Base-by-base conservation (phyloP, 1,284 basidiomycete genomes). In the Jaminaea rosea region DNA sequence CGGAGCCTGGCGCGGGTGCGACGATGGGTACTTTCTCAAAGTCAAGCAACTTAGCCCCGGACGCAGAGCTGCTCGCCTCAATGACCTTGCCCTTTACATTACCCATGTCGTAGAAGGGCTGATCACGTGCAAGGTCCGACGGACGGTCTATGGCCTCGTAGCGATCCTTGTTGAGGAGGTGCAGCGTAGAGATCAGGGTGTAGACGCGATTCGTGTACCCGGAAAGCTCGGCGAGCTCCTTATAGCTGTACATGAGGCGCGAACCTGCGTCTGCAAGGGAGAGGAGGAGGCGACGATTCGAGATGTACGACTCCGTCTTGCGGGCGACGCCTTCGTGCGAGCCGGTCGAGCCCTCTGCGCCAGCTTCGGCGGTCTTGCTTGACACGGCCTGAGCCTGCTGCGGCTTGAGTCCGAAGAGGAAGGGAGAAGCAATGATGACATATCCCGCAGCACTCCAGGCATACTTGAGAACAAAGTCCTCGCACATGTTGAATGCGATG, bases 191-290 rank as follows among this genome's bases (percentile, higher is more conserved):
- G 24, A 96, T 78, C 19, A 97, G 82, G 11, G 84, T 84, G 76
- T 94, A 96, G 4, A 97, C 80, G 6, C 52, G 29, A 17, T 52
- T 47, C 1, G 92, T 96, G 61, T 91, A 84, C 8, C 92, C 92
- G 0, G 90, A 89, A 24, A 97, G 81, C 73, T 94, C 88, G 37
- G 94, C 84, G 1, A 98, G 79, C 46, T 68, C 70, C 61, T 89
- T 89, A 75, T 89, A 88, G 6, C 86, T 85, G 70, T 88, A 88
- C 87, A 90, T 90, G 37, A 94, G 77, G 31, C 90, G 80, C 1
- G 91, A 90, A 19, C 92, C 93, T 0, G 92, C 93, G 67, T 98
- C 92, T 3, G 92, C 91, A 4, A 96, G 82, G 0, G 91, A 91
- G 29, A 97, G 80, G 2, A 97, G 80, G 3, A 97, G 80, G 19